Conservation (phyloP, 2,329 filamentous ascomycete genomes). For the Ophiosphaerella narmari region DNA sequence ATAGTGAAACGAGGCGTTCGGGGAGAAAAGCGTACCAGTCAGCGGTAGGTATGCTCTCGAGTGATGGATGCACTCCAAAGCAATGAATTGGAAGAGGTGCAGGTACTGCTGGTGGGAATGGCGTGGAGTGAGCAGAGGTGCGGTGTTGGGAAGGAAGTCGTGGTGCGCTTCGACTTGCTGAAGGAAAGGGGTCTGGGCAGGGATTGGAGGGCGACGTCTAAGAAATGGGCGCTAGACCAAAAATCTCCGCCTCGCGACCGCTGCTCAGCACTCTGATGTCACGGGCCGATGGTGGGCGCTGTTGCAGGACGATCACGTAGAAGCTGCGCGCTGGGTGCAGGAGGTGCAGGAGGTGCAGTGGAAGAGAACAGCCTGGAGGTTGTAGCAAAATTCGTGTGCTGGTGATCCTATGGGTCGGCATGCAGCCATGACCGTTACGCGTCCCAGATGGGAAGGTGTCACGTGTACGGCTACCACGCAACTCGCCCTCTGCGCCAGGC, state of each 20-base stretch:
- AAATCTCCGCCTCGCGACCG: slow-evolving; percentile 33
- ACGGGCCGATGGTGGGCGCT: neutral
- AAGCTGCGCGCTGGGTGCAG: neutral
- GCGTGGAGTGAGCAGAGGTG: slow-evolving; percentile 35
- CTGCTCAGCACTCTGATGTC: slow-evolving; percentile 6
- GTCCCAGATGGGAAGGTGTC: slow-evolving; percentile 29
- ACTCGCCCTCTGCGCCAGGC: neutral
- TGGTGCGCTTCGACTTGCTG: slow-evolving; percentile 37
- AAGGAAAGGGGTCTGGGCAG: slow-evolving; percentile 47
- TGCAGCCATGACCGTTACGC: slow-evolving; percentile 25
- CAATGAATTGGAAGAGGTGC: slow-evolving; percentile 30
- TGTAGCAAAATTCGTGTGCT: slow-evolving; percentile 7
- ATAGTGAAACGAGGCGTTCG: slow-evolving; percentile 33
- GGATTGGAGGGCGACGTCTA: slow-evolving; percentile 43
- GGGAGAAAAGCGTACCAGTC: slow-evolving; percentile 41
- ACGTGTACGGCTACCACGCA: slow-evolving; percentile 26
- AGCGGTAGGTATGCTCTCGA: slow-evolving; percentile 42
- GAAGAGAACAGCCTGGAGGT: neutral
- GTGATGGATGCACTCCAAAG: slow-evolving; percentile 40
- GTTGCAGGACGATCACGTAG: neutral
- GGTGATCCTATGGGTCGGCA: too few relatives aligned
- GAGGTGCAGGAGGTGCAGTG: too few relatives aligned
- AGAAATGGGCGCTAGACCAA: slow-evolving; percentile 38
- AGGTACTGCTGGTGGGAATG: slow-evolving; percentile 31
- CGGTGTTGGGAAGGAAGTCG: slow-evolving; percentile 42